Conservation (phyloP, 768 basidiomycete species). For the Tulasnella sp. region DNA sequence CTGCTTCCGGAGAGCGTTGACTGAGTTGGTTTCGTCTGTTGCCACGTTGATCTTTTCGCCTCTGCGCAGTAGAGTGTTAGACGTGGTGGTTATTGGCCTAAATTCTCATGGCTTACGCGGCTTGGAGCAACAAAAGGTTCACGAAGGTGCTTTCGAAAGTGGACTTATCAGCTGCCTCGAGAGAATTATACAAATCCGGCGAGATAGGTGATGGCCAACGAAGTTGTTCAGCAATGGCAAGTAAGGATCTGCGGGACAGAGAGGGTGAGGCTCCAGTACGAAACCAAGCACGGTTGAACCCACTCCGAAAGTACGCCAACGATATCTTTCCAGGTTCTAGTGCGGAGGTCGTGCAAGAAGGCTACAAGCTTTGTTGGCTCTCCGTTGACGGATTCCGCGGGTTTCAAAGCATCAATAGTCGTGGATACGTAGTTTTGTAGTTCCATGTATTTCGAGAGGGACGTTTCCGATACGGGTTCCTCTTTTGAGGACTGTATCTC, state of each 20-base stretch:
- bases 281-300: slow-evolving; percentile 35
- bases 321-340: slow-evolving; percentile 74
- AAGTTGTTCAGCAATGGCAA: slow-evolving; percentile 63
- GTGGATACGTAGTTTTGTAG: slow-evolving; percentile 59
- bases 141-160: slow-evolving; percentile 73
- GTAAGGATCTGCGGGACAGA: slow-evolving; percentile 51
- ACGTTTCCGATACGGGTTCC: slow-evolving; percentile 44
- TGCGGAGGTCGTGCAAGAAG: slow-evolving; percentile 60
- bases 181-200: slow-evolving; percentile 50
- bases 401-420: slow-evolving; percentile 46
- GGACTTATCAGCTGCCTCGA: slow-evolving; percentile 50
- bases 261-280: not conserved
- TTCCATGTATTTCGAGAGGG: slow-evolving; percentile 55
- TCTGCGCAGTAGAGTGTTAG: slow-evolving; percentile 40
- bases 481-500: slow-evolving; percentile 46
- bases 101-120: slow-evolving; percentile 53
- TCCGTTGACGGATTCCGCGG: slow-evolving; percentile 43
- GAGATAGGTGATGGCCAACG: slow-evolving; percentile 76
- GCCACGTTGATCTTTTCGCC: slow-evolving; percentile 47
- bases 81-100: not conserved
- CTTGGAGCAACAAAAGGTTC: slow-evolving; percentile 74
- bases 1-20: slow-evolving; percentile 38
- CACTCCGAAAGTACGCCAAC: slow-evolving; percentile 62
- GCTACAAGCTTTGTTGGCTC: slow-evolving; percentile 52
- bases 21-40: slow-evolving; percentile 28